A percentile compares a stretch with the other conserved stretches of the same genome.
Conservation (phyloP, 495 filamentous ascomycete genomes). For the Lichina pygmaea region DNA sequence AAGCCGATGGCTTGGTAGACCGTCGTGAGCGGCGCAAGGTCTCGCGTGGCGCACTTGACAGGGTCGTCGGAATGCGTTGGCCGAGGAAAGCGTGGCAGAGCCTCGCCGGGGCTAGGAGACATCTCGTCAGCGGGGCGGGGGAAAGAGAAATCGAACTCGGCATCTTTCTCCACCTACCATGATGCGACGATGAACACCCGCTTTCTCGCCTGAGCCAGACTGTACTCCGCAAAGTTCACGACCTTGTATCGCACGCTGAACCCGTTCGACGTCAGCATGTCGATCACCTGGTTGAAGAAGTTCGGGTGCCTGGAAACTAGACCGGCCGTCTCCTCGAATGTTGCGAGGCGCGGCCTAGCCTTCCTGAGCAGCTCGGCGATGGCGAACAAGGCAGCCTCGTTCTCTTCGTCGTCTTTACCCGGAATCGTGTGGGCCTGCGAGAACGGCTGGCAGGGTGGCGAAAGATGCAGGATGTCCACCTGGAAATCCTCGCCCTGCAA, state of each 20-base stretch:
- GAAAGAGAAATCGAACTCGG: background rate
- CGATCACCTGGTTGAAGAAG: slow-evolving; percentile 31
- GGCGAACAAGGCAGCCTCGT: slow-evolving; percentile 42
- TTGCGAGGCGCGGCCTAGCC: slow-evolving; percentile 41
- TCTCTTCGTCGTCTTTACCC: slow-evolving; percentile 41
- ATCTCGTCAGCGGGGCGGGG: background rate
- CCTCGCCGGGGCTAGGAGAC: slow-evolving; percentile 36
- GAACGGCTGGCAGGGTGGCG: slow-evolving; percentile 64
- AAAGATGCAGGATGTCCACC: slow-evolving; percentile 55
- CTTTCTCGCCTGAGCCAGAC: slow-evolving; percentile 28
- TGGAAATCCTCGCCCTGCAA: slow-evolving; percentile 7
- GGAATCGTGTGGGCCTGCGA: slow-evolving; percentile 46
- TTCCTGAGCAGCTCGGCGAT: slow-evolving; percentile 29
- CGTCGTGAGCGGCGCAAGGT: slow-evolving; percentile 13
- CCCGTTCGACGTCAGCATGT: slow-evolving; percentile 31
- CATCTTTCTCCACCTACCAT: slow-evolving; percentile 20
- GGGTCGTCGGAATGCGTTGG: slow-evolving; percentile 31
- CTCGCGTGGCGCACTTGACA: slow-evolving; percentile 1
- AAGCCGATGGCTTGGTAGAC: slow-evolving; percentile 20
- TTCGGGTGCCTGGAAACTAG: slow-evolving; percentile 20
- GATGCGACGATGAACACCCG: slow-evolving; percentile 58
- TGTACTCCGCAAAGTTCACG: slow-evolving; percentile 27
- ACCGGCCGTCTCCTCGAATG: slow-evolving; percentile 65
- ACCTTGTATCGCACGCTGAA: slow-evolving; percentile 42
- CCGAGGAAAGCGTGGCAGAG: slow-evolving; percentile 37